A percentile compares a stretch with the other conserved stretches of the same genome.
phyloP scores from a whole-genome alignment of 2,329 filamentous ascomycete species.

The Furcasterigmium furcatum region DNA sequence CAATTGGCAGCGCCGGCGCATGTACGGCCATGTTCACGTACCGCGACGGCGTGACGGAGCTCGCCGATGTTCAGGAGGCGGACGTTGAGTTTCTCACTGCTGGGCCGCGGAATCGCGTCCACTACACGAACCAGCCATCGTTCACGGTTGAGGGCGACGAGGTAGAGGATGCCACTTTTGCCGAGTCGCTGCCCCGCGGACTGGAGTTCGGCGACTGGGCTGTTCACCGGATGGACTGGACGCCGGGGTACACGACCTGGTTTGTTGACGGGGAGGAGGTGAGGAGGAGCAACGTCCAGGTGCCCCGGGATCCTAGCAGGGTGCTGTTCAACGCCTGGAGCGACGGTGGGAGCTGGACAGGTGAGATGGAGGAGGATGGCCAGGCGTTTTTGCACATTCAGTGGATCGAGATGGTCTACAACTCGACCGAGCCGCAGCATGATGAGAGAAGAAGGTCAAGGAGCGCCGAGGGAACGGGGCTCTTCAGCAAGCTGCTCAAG shows the following conservation, averaged over 20 bases:
- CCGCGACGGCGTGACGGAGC: constrained; percentile 25
- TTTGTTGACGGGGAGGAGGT: constrained; percentile 48
- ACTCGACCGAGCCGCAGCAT: constrained; percentile 25
- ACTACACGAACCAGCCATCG: constrained; percentile 60
- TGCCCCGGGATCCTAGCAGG: constrained; percentile 47
- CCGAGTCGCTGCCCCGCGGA: constrained; percentile 40
- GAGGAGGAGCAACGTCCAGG: constrained; percentile 51
- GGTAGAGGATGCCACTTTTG: constrained; percentile 42
- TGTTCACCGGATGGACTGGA: constrained; percentile 59
- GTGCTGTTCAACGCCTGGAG: constrained; percentile 60
- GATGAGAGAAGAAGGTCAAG: neutral
- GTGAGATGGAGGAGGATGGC: constrained; percentile 49
- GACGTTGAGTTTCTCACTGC: constrained; percentile 51
- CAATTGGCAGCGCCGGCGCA: constrained; percentile 42
- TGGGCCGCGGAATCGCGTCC: constrained; percentile 38
- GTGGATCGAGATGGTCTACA: constrained; percentile 61
- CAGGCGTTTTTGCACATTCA: constrained; percentile 56
- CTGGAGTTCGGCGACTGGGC: constrained; percentile 52
- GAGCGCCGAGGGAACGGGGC: constrained; percentile 1
- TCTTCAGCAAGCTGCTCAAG: constrained; percentile 2
- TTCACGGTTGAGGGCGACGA: constrained; percentile 40
- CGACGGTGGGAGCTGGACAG: constrained; percentile 57
- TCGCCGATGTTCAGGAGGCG: constrained; percentile 42
- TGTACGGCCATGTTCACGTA: constrained; percentile 54
- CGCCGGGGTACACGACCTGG: constrained; percentile 49